Evolutionary conservation across 768 basidiomycete genomes (phyloP).

Genomic region (Mycena rebaudengoi): DNA sequence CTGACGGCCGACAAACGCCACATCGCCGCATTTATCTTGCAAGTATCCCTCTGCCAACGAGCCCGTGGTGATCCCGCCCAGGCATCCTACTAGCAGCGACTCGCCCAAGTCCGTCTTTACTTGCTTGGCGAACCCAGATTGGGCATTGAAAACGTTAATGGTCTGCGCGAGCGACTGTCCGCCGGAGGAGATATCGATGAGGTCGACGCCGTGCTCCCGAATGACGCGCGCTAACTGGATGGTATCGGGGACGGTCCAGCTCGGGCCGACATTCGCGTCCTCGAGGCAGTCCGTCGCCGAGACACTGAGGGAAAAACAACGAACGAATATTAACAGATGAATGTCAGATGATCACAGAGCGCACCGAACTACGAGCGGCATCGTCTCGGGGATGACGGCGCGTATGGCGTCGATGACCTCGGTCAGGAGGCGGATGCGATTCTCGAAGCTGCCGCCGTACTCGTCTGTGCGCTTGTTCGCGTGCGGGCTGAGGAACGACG

Average conservation of each 20-base stretch:
- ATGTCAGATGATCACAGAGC: slow-evolving; percentile 29
- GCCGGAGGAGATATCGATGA: slow-evolving; percentile 1
- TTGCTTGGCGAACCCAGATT: neutral
- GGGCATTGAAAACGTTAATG: neutral
- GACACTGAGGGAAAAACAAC: too few species aligned
- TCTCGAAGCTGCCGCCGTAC: slow-evolving; percentile 51
- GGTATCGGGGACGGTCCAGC: neutral
- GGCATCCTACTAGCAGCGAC: neutral
- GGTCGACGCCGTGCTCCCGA: neutral
- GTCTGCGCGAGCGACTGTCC: neutral
- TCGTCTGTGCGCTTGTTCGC: slow-evolving; percentile 56
- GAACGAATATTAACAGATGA: too few species aligned
- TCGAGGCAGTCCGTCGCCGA: neutral
- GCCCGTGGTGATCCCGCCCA: neutral
- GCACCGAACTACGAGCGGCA: slow-evolving; percentile 66
- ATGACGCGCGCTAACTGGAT: neutral
- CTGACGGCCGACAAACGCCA: neutral
- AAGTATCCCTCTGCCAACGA: neutral
- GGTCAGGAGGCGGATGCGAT: slow-evolving; percentile 57
- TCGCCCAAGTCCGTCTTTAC: neutral
- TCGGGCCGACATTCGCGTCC: neutral
- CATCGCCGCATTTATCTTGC: neutral
- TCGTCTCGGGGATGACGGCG: slow-evolving; percentile 51
- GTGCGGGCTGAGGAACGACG: slow-evolving; percentile 55
- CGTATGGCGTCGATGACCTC: slow-evolving; percentile 62